Evolutionary conservation across 331 rosid genomes (phyloP).

Genomic region (Telfairia occidentalis): DNA sequence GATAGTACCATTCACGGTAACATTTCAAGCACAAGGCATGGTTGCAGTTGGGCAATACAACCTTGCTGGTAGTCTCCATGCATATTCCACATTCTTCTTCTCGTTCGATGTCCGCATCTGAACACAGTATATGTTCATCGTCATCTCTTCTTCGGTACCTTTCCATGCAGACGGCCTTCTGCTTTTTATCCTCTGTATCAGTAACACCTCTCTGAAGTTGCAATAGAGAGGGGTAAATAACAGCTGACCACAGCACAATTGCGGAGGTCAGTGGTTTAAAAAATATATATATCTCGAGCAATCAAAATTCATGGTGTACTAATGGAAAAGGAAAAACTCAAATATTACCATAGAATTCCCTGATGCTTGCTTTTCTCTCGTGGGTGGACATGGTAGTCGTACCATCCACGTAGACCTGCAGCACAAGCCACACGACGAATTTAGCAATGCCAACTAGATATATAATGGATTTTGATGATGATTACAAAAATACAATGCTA

Average conservation of each 20-base stretch:
- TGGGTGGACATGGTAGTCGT: constrained; percentile 92
- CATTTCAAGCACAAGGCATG: constrained; percentile 90
- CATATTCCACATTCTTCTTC: constrained; percentile 98
- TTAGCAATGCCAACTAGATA: neutral
- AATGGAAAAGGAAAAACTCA: neutral
- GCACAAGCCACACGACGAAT: constrained; percentile 15
- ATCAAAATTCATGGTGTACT: neutral
- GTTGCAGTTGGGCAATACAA: constrained; percentile 84
- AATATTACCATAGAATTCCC: constrained; percentile 75
- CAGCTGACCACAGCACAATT: constrained; percentile 38
- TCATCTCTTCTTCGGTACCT: constrained; percentile 68
- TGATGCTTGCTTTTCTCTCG: constrained; percentile 87
- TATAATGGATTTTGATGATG: neutral
- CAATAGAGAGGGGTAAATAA: constrained; percentile 78
- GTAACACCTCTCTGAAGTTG: constrained; percentile 85
- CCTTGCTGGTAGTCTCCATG: constrained; percentile 81
- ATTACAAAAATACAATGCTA: neutral
- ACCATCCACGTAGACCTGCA: constrained; percentile 91
- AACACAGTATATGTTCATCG: constrained; percentile 35
- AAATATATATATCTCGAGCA: neutral
- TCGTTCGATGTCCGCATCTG: constrained; percentile 70
- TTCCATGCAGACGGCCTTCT: constrained; percentile 75
- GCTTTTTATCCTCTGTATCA: constrained; percentile 76
- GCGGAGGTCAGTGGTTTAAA: constrained; percentile 15
- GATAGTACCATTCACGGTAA: constrained; percentile 74